These are phyloP conservation scores for Wallacemonas sp. DNA, from an alignment of 208 protist genomes.

Conservation along the genomic window DNA sequence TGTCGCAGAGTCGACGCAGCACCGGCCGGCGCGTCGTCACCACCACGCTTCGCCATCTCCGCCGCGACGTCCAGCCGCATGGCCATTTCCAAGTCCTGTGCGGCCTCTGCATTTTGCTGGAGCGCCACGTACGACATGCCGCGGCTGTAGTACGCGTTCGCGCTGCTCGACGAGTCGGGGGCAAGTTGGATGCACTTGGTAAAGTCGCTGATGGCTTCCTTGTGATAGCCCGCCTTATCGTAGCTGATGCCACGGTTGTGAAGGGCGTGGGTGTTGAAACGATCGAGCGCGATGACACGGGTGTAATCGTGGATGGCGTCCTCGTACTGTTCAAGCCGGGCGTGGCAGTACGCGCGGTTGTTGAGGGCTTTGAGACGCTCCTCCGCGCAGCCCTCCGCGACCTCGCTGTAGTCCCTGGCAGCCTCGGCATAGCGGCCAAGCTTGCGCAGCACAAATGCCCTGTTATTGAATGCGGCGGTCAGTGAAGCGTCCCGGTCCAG, in stretches of 20 bases:
- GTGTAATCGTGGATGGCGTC: slow-evolving; percentile 82
- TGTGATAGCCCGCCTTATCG: slow-evolving; percentile 74
- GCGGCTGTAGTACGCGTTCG: slow-evolving; percentile 88
- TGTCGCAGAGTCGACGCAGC: background rate
- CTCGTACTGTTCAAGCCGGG: slow-evolving; percentile 53
- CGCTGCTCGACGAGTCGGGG: slow-evolving; percentile 41
- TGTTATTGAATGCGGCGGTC: slow-evolving; percentile 34
- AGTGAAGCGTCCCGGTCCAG: slow-evolving; percentile 41
- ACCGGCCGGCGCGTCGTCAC: background rate
- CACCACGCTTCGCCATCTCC: background rate
- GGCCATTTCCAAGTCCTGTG: slow-evolving; percentile 24
- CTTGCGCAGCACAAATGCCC: slow-evolving; percentile 78
- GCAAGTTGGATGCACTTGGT: slow-evolving; percentile 66
- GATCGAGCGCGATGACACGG: slow-evolving; percentile 56
- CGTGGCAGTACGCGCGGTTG: slow-evolving; percentile 83
- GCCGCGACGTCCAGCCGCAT: slow-evolving; percentile 17
- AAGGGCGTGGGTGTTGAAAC: slow-evolving; percentile 65
- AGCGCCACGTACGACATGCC: slow-evolving; percentile 50
- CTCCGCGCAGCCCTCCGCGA: slow-evolving; percentile 33
- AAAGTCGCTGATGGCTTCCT: slow-evolving; percentile 76
- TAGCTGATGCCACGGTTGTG: slow-evolving; percentile 89
- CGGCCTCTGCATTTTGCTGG: slow-evolving; percentile 22
- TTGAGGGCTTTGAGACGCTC: slow-evolving; percentile 58
- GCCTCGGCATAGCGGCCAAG: slow-evolving; percentile 57
- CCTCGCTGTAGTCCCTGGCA: slow-evolving; percentile 52